Conservation (phyloP, 2,329 filamentous ascomycete genomes). For the Fusarium dimerum region DNA sequence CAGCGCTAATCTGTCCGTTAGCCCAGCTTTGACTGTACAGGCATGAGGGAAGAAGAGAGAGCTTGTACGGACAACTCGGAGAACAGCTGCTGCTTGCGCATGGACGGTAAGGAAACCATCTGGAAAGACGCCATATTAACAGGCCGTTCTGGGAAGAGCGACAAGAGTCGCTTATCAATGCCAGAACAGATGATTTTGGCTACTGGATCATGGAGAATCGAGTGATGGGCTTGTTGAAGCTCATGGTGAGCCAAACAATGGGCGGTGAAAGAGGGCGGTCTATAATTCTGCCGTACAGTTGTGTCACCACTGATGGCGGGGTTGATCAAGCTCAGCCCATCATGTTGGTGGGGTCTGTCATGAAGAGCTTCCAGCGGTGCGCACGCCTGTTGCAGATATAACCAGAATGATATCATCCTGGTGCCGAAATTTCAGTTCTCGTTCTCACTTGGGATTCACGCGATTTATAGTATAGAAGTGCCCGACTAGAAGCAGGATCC, state of each 20-base stretch:
- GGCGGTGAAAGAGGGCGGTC: background rate
- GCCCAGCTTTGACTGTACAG: conserved; percentile 7
- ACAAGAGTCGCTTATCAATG: background rate
- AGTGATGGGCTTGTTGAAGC: background rate
- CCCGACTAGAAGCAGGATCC: no score
- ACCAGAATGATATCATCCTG: background rate
- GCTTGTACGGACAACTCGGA: conserved; percentile 71
- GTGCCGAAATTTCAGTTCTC: no score
- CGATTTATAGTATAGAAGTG: no score
- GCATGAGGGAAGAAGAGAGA: conserved; percentile 2
- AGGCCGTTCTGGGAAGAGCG: background rate
- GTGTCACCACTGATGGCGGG: background rate
- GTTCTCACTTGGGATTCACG: no score
- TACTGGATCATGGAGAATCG: background rate
- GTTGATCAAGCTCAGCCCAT: background rate
- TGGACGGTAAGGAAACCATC: conserved; percentile 50
- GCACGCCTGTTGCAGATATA: background rate
- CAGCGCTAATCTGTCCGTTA: conserved; percentile 57
- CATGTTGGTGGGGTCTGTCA: background rate
- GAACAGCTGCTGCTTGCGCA: conserved; percentile 75
- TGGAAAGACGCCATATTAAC: conserved; percentile 45
- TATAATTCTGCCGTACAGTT: background rate
- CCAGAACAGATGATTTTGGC: background rate
- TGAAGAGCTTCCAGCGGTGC: background rate
- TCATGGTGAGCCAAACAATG: background rate